Evolutionary conservation across 2,329 filamentous ascomycete species (phyloP).

Genomic region (Colletotrichum liaoningense): DNA sequence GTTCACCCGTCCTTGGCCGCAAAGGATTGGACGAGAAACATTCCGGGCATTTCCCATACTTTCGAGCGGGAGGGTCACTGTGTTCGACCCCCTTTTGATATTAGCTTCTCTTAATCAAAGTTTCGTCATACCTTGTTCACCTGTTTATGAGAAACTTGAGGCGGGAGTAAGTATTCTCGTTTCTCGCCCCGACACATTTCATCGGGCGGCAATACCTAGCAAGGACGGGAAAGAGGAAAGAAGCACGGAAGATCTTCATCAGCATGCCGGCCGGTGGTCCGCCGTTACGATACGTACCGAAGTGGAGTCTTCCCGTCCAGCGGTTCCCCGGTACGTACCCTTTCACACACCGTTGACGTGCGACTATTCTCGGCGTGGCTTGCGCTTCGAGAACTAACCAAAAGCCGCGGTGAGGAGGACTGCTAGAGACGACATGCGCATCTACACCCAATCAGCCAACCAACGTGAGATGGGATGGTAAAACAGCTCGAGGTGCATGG

Average conservation of each 20-base stretch:
- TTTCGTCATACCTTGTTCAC: neutral
- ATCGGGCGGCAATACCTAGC: neutral
- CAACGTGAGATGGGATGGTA: neutral
- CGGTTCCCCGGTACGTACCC: neutral
- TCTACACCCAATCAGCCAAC: neutral
- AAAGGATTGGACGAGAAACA: slow-evolving; percentile 26
- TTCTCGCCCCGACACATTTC: neutral
- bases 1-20: slow-evolving; percentile 25
- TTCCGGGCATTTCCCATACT: slow-evolving; percentile 5
- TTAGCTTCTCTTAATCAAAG: neutral
- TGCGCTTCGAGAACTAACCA: slow-evolving; percentile 32
- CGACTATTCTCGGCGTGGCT: slow-evolving; percentile 32
- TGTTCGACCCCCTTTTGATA: neutral
- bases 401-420: neutral
- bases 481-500: neutral
- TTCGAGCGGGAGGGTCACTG: neutral
- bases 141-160: neutral
- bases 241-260: neutral
- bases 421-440: neutral
- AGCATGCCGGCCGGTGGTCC: neutral
- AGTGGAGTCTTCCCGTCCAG: neutral
- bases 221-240: neutral
- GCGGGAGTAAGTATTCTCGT: neutral
- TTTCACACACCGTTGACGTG: neutral
- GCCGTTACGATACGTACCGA: neutral